A percentile compares a stretch with the other conserved stretches of the same genome.
phyloP scores from a whole-genome alignment of 805 yeast species.

The Candida sphagnicola region DNA sequence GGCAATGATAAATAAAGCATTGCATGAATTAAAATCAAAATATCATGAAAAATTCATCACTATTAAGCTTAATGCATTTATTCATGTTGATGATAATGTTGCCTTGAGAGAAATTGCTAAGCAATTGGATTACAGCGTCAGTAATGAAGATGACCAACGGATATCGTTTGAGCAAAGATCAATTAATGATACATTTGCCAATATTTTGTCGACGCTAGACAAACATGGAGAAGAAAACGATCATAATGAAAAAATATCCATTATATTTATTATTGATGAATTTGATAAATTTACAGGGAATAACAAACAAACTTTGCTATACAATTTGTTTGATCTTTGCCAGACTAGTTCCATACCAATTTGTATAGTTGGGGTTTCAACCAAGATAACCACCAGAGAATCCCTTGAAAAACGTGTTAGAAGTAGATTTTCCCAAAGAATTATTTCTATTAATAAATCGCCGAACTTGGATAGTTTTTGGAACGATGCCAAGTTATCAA shows the following conservation, averaged over 20 bases:
- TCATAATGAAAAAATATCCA: conserved; percentile 39
- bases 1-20: conserved; percentile 52
- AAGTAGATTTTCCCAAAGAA: conserved; percentile 81
- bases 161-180: conserved; percentile 46
- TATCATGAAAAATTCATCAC: conserved; percentile 53
- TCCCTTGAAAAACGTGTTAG: conserved; percentile 86
- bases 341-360: conserved; percentile 69
- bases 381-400: conserved; percentile 73
- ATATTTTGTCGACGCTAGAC: conserved; percentile 52
- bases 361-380: conserved; percentile 75
- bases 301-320: conserved; percentile 76
- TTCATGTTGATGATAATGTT: conserved; percentile 68
- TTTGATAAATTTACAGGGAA: conserved; percentile 73
- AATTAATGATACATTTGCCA: conserved; percentile 57
- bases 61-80: conserved; percentile 63
- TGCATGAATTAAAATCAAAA: conserved; percentile 39
- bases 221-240: conserved; percentile 15
- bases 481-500: conserved; percentile 39
- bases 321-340: conserved; percentile 83
- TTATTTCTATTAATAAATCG: conserved; percentile 57
- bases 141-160: conserved; percentile 12
- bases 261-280: conserved; percentile 80
- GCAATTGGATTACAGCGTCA: conserved; percentile 56
- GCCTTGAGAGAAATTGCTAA: conserved; percentile 86
- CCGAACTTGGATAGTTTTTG: conserved; percentile 44